Base-by-base conservation (phyloP, 371 early-diverging fungal genomes). In the Thermomucor indicae-seudaticae region DNA sequence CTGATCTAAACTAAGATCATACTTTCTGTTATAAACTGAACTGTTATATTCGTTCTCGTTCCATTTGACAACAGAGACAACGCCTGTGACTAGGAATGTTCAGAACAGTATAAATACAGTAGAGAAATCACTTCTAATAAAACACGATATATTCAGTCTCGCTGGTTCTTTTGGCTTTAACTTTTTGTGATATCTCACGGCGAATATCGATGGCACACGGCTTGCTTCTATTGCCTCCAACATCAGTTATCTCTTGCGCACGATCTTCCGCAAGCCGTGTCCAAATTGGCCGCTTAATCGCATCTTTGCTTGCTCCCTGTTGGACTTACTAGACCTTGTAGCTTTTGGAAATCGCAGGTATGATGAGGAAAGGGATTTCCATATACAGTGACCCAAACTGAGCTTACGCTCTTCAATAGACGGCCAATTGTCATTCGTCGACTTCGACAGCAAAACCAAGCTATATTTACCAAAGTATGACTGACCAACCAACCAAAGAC, bases 271-370 rank as follows among this genome's bases (percentile, higher is more conserved):
- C 58, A 51, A 3, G 64, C 51, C 41, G 84, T 81, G 54, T 78
- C 73, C 42, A 70, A 62, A 43, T 17, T 62, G 53, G n/a, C 77
- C 62, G 12, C 55, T 42, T 27, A 64, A 82, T 65, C 77, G 31
- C n/a, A 65, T 23, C 43, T 88, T 72, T 75, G 79, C 64, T 43
- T 95, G 32, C 74, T 96, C 58, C 75, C 89, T 12, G 89, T 93
- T 20, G 93, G 93, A 6, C 79, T 95, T 49, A 83, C 86, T 53
- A 76, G 95, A 6, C 78, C 95, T 23, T 91, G 89, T 56, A 81
- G 79, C 34, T 65, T 90, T 53, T 95, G 6, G 79, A 81, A 47
- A 69, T 84, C 34, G 79, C 81, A 72, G 80, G 86, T 84, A 68
- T 55, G 23, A 3, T 14, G 11, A 17, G n/a, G 28, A 31, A 38